These are phyloP conservation scores for Lagenidium sp. DNA, from an alignment of 352 stramenopile species.

Conservation along the genomic window DNA sequence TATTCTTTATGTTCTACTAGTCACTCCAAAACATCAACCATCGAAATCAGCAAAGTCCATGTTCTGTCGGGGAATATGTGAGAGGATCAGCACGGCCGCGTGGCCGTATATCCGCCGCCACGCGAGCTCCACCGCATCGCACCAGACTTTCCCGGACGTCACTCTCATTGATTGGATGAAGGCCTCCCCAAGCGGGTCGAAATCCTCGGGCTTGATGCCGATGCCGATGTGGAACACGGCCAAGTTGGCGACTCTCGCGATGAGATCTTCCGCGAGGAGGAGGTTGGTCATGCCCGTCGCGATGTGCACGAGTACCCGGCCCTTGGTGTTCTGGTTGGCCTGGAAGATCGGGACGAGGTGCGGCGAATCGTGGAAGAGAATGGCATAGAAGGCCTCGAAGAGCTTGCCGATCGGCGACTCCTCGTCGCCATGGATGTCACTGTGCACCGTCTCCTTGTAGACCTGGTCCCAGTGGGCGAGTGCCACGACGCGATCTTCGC, in stretches of 20 bases:
- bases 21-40: too few species aligned
- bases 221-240: conserved; percentile 58
- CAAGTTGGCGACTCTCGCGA: conserved; percentile 47
- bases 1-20: too few species aligned
- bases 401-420: conserved; percentile 33
- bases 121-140: conserved; percentile 29
- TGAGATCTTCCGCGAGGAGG: conserved; percentile 38
- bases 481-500: conserved; percentile 29
- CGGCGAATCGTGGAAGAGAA: conserved; percentile 38
- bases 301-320: conserved; percentile 54
- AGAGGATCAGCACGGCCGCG: conserved; percentile 42
- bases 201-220: conserved; percentile 52
- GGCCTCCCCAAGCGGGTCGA: conserved; percentile 45
- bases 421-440: conserved; percentile 14
- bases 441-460: conserved; percentile 52
- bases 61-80: conserved; percentile 42
- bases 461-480: conserved; percentile 51
- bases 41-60: conserved; percentile 37
- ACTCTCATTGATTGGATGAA: conserved; percentile 50
- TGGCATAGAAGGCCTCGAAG: conserved; percentile 48
- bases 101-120: conserved; percentile 59
- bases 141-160: conserved; percentile 38
- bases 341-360: conserved; percentile 56
- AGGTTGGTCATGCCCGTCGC: conserved; percentile 52
- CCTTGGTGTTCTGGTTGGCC: conserved; percentile 46